Evolutionary conservation across 2,329 filamentous ascomycete genomes (phyloP).

Genomic region (Bipolaris cookei): DNA sequence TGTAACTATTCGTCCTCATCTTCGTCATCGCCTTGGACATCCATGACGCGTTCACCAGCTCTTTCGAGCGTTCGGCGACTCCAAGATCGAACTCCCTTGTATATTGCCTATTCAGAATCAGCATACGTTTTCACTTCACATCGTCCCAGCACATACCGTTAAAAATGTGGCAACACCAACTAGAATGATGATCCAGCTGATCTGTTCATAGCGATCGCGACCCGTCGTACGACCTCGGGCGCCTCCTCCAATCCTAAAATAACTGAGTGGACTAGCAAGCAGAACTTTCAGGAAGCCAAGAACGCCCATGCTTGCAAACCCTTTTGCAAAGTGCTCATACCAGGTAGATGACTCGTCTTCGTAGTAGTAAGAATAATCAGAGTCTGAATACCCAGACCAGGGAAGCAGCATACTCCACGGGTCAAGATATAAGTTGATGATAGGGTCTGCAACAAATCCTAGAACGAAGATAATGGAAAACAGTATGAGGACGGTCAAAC

Average conservation of each 20-base stretch:
- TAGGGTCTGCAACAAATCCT: slow-evolving; percentile 90
- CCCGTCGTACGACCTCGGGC: slow-evolving; percentile 67
- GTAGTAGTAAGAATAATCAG: slow-evolving; percentile 35
- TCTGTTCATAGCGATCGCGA: slow-evolving; percentile 75
- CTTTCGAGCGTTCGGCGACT: slow-evolving; percentile 75
- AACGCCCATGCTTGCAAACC: slow-evolving; percentile 85
- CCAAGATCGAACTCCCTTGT: slow-evolving; percentile 78
- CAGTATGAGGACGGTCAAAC: slow-evolving; percentile 75
- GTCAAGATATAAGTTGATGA: slow-evolving; percentile 87
- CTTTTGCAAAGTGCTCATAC: slow-evolving; percentile 85
- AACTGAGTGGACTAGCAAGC: slow-evolving; percentile 76
- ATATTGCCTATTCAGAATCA: slow-evolving; percentile 67
- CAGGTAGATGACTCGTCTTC: slow-evolving; percentile 62
- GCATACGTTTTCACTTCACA: not conserved
- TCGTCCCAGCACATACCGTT: slow-evolving; percentile 61
- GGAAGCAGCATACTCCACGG: slow-evolving; percentile 59
- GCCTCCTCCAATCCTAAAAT: slow-evolving; percentile 70
- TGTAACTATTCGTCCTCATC: slow-evolving; percentile 55
- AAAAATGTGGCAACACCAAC: slow-evolving; percentile 83
- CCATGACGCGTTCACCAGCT: slow-evolving; percentile 80
- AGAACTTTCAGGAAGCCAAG: slow-evolving; percentile 84
- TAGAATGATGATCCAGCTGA: slow-evolving; percentile 79
- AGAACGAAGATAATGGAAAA: slow-evolving; percentile 76
- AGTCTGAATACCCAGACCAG: slow-evolving; percentile 30
- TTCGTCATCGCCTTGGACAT: slow-evolving; percentile 71